Base-by-base conservation (phyloP, 1,139 yeast genomes). In the Zygosaccharomyces pseudobailii region DNA sequence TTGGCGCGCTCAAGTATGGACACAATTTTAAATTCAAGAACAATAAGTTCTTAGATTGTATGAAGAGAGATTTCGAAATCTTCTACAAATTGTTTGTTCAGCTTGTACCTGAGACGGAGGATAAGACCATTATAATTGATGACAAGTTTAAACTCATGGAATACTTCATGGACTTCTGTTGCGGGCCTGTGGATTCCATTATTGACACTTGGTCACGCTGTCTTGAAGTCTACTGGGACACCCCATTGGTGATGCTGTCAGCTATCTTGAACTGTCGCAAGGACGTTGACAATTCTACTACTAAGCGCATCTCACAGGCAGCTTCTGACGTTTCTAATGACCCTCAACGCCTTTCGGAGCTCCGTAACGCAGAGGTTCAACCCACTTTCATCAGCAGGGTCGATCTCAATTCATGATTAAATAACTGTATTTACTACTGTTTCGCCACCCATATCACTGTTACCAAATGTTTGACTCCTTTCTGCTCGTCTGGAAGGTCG, bases 131-230 rank as follows among this genome's bases (percentile, higher is more conserved):
- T 35, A 66, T 71, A 33, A 73, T 62, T 32, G 67, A 57, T 71
- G 69, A 67, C 76, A 71, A 82, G 65, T 75, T 84, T 74, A 70
- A 76, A 66, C 71, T 85, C 52, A 71, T 90, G 66, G 97, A 88
- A 62, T 79, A 80, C 55, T 73, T 90, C 55, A 78, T 84, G 59
- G 87, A 83, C 51, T 71, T 87, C 48, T 79, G 84, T 27, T 79
- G 82, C 23, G 76, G 79, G 58, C 71, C 63, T 8, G 76, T 76
- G 1, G 75, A 72, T 10, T 76, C 75, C 35, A 73, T 79, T 51
- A 70, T 82, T 47, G 72, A 78, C 46, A 75, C 78, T 48, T 84
- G 87, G 87, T 73, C 56, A n/a, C 63, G 75, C 37, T 75, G 82
- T 36, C 68, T 84, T 45, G 71, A 71, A 4, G 75, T 76, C 21